Conservation (phyloP, 2,329 filamentous ascomycete genomes). For the Botrytis medusae region DNA sequence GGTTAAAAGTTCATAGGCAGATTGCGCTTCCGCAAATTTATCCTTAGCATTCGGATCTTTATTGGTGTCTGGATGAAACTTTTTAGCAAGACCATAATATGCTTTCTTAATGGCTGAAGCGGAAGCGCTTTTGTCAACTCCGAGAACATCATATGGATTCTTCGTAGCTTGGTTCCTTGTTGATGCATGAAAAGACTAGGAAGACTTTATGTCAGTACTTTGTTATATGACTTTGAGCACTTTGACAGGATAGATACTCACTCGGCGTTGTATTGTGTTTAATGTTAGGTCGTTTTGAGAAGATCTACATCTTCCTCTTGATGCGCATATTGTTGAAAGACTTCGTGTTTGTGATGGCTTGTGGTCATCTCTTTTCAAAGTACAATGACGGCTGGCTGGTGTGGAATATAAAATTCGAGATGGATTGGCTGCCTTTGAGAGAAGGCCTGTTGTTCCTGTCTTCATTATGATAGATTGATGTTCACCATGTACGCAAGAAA, state of each 20-base stretch:
- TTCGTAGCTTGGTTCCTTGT: slow-evolving; percentile 45
- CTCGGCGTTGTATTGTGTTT: slow-evolving; percentile 30
- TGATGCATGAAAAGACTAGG: slow-evolving; percentile 38
- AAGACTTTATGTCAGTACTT: slow-evolving; percentile 9
- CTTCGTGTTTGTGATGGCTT: slow-evolving; percentile 29
- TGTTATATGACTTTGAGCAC: neutral
- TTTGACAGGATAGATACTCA: slow-evolving; percentile 25
- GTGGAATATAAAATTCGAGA: slow-evolving; percentile 35
- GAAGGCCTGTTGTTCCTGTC: slow-evolving; percentile 36
- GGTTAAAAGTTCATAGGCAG: slow-evolving; percentile 89
- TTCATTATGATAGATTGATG: slow-evolving; percentile 34
- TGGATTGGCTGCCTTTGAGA: slow-evolving; percentile 37
- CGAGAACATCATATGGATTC: slow-evolving; percentile 85
- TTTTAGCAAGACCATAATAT: slow-evolving; percentile 96
- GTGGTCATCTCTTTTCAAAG: slow-evolving; percentile 26
- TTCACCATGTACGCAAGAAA: neutral
- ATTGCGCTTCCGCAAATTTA: slow-evolving; percentile 88
- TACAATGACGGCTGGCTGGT: slow-evolving; percentile 31
- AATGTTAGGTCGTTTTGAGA: neutral
- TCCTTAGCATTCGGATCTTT: slow-evolving; percentile 93
- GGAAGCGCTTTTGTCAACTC: slow-evolving; percentile 78
- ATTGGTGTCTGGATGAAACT: slow-evolving; percentile 97
- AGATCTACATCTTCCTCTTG: neutral
- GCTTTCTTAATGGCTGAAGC: slow-evolving; percentile 93
- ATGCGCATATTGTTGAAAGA: slow-evolving; percentile 16